Base-by-base conservation (phyloP, 2,329 filamentous ascomycete species). In the Curvularia spicifera region DNA sequence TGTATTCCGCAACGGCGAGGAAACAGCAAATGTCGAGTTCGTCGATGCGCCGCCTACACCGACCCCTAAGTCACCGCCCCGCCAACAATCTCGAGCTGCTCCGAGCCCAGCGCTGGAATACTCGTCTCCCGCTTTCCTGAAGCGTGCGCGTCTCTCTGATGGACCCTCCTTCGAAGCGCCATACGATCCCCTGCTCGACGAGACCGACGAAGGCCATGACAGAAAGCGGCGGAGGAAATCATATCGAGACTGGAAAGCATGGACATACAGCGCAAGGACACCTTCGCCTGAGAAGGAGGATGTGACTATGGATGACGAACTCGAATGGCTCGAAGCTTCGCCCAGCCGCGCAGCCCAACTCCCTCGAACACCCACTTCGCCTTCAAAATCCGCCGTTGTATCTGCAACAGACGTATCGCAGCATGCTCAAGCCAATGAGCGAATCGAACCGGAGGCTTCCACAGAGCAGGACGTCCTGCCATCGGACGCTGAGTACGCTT, bases 101-200 rank as follows among this genome's bases (percentile, higher is more conserved):
- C 51, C 63, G 12, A 64, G 56, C 8, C 58, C 65, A 8, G 35
- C 56, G 2, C 53, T 61, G 3, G 65, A 89, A 65, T 95, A 87
- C 79, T 81, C 85, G 4, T 96, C 92, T 2, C 93, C 93, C 0
- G 91, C 91, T 0, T 96, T 96, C 66, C 57, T 74, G 31, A 93
- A 90, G 73, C 84, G 89, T 52, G 84, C 86, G 13, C 83, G 89
- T 54, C 79, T 89, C 4, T 93, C 90, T 0, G 89, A 89, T 55
- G 88, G 88, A 1, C 85, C 87, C 0, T 77, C 89, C 0, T 86
- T 89, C 50, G 86, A 90, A 63, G 83, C 83, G 4, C 63, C 60
- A 5, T 83, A 87, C 61, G 88, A 93, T 67, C 84, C 87, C 3
- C 89, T 94, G 51, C 74, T 72, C 13, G 88, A 91, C 58, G 89